Evolutionary conservation across 2,329 filamentous ascomycete species (phyloP), one percentile per base, ranked within the genome.

Genomic region (Diaporthe ilicicola): DNA sequence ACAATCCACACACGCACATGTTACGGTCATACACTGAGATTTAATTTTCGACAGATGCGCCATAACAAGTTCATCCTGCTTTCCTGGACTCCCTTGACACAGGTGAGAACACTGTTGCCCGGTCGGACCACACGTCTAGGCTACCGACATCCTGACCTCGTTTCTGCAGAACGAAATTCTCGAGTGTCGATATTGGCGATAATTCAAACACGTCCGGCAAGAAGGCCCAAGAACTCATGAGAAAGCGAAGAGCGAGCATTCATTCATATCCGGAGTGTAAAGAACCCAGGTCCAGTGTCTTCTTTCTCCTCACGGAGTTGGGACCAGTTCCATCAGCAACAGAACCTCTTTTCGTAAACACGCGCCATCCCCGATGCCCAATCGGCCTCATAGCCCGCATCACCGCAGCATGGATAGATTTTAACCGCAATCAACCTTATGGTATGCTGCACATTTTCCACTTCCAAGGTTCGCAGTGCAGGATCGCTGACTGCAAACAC

Each of bases 61-160:
- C 55, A 69, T 44, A 69, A 69, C 55, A 69, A 69, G 22, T 69
- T 69, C 46, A 46, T 61, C 48, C 29, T 69, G 54, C 34, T 59
- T 19, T 46, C 67, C 9, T 32, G 54, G 55, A 12, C 54, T 34
- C 55, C 22, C 9, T 51, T 69, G 53, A 69, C 67, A 27, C 29
- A 54, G 67, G 67, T 69, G 27, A 48, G 55, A 29, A 44, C 17
- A 39, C 24, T 19, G 53, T 9, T 17, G 46, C 44, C n/a, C 15
- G 22, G 6, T 37, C 17, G 19, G 12, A 42, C 2, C 44, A 29
- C 7, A 39, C 12, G 10, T 22, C 17, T 24, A 3, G 44, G 66
- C 24, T 46, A 5, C 44, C 59, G 17, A 19, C 39, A 32, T n/a
- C 10, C 67, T 69, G 67, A 69, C 67, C 39, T 10, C 22, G 2